Evolutionary conservation across 371 early-diverging fungal species (phyloP).

Genomic region (Syncephalastrum sp.): DNA sequence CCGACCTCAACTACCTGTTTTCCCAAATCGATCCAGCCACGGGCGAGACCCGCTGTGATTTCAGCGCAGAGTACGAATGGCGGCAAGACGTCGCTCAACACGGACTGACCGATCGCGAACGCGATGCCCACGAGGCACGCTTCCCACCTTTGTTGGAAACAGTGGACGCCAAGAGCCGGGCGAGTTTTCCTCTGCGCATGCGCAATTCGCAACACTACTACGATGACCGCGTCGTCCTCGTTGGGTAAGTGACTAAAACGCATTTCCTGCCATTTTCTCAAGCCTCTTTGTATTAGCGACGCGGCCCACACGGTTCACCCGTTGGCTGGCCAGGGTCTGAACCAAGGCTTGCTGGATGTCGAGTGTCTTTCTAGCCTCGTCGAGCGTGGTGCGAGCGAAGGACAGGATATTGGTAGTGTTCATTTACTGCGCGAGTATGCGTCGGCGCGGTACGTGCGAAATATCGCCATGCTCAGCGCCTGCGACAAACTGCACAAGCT

Average conservation of each 20-base stretch:
- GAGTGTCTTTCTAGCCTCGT: conserved; percentile 65
- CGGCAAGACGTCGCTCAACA: conserved; percentile 48
- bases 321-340: conserved; percentile 95
- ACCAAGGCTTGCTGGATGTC: conserved; percentile 90
- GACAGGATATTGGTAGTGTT: conserved; percentile 78
- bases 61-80: conserved; percentile 69
- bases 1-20: conserved; percentile 75
- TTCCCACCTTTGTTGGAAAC: conserved; percentile 66
- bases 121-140: conserved; percentile 22
- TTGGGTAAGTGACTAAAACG: conserved; percentile 62
- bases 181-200: conserved; percentile 84
- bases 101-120: conserved; percentile 21
- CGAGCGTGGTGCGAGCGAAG: conserved; percentile 61
- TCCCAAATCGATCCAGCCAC: conserved; percentile 48
- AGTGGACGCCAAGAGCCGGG: conserved; percentile 69
- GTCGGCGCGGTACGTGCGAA: conserved; percentile 73
- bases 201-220: conserved; percentile 77
- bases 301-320: conserved; percentile 98
- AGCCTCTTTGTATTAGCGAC: conserved; percentile 57
- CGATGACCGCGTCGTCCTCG: conserved; percentile 78
- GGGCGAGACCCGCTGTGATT: conserved; percentile 40
- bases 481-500: conserved; percentile 80
- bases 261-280: neutral
- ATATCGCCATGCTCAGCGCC: conserved; percentile 82
- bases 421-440: conserved; percentile 74